A percentile compares a stretch with the other conserved stretches of the same genome.
phyloP scores from a whole-genome alignment of 345 rosid genomes.

The Salix suchowensis region DNA sequence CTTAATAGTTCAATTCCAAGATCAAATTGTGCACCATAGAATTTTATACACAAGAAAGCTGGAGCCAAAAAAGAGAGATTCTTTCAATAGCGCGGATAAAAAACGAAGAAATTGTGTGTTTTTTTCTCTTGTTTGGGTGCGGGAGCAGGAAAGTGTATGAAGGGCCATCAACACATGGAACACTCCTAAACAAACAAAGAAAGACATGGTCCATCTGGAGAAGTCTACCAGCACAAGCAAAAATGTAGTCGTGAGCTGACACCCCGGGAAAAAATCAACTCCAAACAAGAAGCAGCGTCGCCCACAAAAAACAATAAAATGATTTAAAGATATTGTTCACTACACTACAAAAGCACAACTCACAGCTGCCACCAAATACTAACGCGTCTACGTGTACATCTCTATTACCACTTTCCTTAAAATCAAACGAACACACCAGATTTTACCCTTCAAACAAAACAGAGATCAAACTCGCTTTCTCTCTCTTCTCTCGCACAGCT shows the following conservation, averaged over 20 bases:
- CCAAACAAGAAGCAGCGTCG: neutral
- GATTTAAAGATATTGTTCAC: constrained; percentile 1
- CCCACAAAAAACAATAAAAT: neutral
- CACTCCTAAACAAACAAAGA: neutral
- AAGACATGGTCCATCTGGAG: neutral
- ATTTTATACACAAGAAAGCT: no score
- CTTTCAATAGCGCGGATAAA: neutral
- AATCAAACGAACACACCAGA: neutral
- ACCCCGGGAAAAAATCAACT: neutral
- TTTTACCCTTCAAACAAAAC: neutral
- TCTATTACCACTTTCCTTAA: constrained; percentile 32
- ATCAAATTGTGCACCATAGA: no score
- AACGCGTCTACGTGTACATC: constrained; percentile 47
- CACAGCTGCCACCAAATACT: constrained; percentile 21
- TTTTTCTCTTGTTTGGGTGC: neutral
- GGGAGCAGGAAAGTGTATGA: neutral
- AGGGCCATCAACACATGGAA: neutral
- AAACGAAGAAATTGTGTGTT: neutral
- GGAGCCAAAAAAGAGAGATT: no score
- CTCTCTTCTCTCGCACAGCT: neutral
- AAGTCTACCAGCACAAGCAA: neutral
- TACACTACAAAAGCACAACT: constrained; percentile 18
- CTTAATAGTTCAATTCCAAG: no score
- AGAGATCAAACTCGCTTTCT: neutral
- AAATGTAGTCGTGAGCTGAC: neutral